Base-by-base conservation (phyloP, 2,329 filamentous ascomycete genomes). In the Allantophomopsis cytisporea region DNA sequence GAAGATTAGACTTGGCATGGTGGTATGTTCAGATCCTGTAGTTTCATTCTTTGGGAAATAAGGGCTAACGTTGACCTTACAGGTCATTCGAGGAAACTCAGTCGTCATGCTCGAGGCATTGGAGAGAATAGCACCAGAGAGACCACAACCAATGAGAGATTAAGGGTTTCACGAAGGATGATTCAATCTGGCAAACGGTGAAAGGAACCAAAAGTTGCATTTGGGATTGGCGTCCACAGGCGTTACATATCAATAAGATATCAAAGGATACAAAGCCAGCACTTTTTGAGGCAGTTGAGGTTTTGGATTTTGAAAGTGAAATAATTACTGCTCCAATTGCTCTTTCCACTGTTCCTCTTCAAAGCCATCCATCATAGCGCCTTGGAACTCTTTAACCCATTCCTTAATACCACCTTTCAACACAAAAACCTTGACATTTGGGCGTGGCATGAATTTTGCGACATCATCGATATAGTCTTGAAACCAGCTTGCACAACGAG, bases 21-120 rank as follows among this genome's bases (percentile, higher is more conserved):
- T 94, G 45, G 89, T 87, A 75, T 48, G 81, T 72, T 45, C 10
- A 10, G 7, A 28, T 28, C 10, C 23, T 6, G 8, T 28, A 8
- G 23, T 28, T 12, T 28, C 5, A 8, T 12, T 28, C 5, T 28
- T 6, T 12, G 11, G 23, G 23, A 28, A 12, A 12, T 8, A 28
- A 10, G 18, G 5, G 36, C 34, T 43, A 6, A 17, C 7, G 7
- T 31, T 23, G 37, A 21, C 7, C 23, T 20, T 20, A 28, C 45
- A 87, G 82, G 83, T 95, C 48, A 95, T 98, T 54, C 84, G 93
- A 51, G 91, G 91, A 47, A 98, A 98, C 65, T 94, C 89, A 2
- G 88, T 98, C 18, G 88, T 98, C 41, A 95, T 98, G 89, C 75
- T 98, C 41, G 93, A 98, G 64, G 85, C 78, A 8, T 61, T 84